These are phyloP conservation scores for Dryadomyces quercivorus DNA, from an alignment of 2,329 filamentous ascomycete species.

Conservation along the genomic window DNA sequence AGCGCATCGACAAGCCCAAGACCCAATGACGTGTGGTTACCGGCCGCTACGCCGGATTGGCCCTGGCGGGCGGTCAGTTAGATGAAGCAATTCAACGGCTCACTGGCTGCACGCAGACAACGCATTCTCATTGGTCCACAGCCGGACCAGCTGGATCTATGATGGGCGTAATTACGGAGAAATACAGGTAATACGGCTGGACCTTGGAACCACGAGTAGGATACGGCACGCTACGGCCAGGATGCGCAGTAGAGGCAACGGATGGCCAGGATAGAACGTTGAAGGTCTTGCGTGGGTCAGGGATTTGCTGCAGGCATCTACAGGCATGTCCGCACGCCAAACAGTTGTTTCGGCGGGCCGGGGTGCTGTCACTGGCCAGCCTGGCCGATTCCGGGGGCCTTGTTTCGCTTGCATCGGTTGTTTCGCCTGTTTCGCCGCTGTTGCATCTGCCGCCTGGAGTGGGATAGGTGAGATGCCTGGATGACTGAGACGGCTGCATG, in stretches of 20 bases:
- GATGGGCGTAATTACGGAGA: neutral
- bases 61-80: neutral
- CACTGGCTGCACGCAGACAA: neutral
- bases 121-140: neutral
- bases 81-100: slow-evolving; percentile 1
- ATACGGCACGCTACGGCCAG: slow-evolving; percentile 2
- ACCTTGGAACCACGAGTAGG: neutral
- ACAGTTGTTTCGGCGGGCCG: too few relatives aligned
- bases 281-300: too few relatives aligned
- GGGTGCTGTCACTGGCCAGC: too few relatives aligned
- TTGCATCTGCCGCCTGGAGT: too few relatives aligned
- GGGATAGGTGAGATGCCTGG: too few relatives aligned
- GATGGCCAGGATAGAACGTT: too few relatives aligned
- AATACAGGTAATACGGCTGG: neutral
- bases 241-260: too few relatives aligned
- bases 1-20: neutral
- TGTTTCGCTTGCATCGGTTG: too few relatives aligned
- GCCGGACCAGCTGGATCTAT: neutral
- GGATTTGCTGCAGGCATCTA: neutral
- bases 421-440: too few relatives aligned
- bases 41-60: neutral
- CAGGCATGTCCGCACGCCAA: neutral
- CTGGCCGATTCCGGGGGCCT: too few relatives aligned
- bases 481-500: too few relatives aligned
- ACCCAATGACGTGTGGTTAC: neutral